These are phyloP conservation scores for Wickerhamomyces sp. DNA, from an alignment of 1,139 yeast genomes.

Conservation along the genomic window DNA sequence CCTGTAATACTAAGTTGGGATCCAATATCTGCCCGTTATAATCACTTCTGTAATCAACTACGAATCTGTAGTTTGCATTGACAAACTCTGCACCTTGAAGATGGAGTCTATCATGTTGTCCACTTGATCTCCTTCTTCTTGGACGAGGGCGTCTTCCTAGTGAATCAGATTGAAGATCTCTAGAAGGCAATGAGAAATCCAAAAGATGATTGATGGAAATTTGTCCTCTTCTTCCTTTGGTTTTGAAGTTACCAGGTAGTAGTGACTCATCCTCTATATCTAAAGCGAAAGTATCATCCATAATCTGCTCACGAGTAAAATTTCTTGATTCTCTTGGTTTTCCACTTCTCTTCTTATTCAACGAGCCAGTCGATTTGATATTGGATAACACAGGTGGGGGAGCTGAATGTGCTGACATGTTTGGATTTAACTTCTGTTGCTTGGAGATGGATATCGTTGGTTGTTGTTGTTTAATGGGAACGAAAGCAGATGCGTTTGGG, in stretches of 20 bases:
- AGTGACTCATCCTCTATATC: conserved; percentile 32
- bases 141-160: conserved; percentile 9
- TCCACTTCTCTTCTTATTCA: neutral
- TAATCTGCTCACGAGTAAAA: conserved; percentile 1
- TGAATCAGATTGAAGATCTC: conserved; percentile 29
- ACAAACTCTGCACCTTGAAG: conserved; percentile 70
- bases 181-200: conserved; percentile 55
- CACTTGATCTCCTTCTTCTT: conserved; percentile 22
- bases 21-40: conserved; percentile 56
- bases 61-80: conserved; percentile 80
- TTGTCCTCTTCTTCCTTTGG: conserved; percentile 45
- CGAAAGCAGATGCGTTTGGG: conserved; percentile 12
- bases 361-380: conserved; percentile 1
- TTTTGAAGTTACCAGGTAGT: conserved; percentile 28
- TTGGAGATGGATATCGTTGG: conserved; percentile 1
- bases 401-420: conserved; percentile 17
- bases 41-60: conserved; percentile 59
- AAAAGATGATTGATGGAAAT: conserved; percentile 60
- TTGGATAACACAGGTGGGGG: conserved; percentile 12
- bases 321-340: conserved; percentile 10
- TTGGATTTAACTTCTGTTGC: conserved; percentile 5
- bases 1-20: conserved; percentile 70
- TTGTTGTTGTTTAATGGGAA: conserved; percentile 4
- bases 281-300: conserved; percentile 20
- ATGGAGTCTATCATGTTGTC: conserved; percentile 28